Evolutionary conservation across 176 grass and related monocot genomes (phyloP).

Genomic region (Miscanthus lutarioriparius): DNA sequence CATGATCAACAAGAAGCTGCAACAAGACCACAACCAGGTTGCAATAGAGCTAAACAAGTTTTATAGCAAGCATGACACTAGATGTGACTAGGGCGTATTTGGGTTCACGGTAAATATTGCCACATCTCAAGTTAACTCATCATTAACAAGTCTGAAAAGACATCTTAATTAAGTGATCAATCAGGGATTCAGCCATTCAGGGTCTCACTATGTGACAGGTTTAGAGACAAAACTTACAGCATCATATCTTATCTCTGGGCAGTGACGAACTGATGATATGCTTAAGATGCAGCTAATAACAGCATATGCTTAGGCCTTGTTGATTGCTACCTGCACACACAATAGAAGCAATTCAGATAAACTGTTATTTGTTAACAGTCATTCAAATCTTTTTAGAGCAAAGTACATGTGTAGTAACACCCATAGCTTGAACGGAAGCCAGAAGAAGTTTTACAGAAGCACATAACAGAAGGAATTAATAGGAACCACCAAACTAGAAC

Average conservation of each 20-base stretch:
- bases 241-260: not conserved
- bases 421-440: no score
- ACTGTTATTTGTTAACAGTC: no score
- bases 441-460: no score
- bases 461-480: not conserved
- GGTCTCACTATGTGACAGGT: no score
- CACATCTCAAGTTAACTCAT: not conserved
- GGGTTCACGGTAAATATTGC: not conserved
- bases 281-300: not conserved
- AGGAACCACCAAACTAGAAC: not conserved
- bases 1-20: not conserved
- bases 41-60: not conserved
- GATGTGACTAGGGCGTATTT: not conserved
- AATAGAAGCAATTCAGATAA: not conserved
- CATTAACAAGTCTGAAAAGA: not conserved
- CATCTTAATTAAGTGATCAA: not conserved
- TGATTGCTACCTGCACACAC: not conserved
- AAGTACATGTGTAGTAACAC: no score
- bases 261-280: no score
- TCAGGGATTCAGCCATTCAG: no score
- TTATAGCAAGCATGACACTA: not conserved
- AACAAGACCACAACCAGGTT: not conserved
- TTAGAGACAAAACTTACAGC: not conserved
- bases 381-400: no score
- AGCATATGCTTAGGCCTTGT: no score